Conservation (phyloP, 2,329 filamentous ascomycete species). For the Diaporthe humulicola region DNA sequence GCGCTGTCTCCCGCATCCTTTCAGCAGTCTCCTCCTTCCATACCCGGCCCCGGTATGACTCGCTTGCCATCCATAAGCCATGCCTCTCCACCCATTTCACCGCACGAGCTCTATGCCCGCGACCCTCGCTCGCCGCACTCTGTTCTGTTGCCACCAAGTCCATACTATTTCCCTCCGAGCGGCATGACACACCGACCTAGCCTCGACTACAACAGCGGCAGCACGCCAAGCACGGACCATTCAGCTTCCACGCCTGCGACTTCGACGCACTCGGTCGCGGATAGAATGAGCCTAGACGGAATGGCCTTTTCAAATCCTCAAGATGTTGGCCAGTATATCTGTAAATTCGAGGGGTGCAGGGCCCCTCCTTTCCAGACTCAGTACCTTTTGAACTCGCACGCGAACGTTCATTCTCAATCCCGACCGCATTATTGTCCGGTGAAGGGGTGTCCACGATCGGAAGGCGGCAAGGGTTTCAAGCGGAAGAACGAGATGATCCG, state of each 20-base stretch:
- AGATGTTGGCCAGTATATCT: slow-evolving; percentile 66
- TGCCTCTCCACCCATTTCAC: slow-evolving; percentile 63
- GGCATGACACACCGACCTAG: slow-evolving; percentile 52
- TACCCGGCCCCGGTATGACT: slow-evolving; percentile 48
- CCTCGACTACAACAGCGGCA: slow-evolving; percentile 59
- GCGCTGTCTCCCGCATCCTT: slow-evolving; percentile 40
- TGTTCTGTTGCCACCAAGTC: slow-evolving; percentile 55
- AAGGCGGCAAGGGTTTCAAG: slow-evolving; percentile 78
- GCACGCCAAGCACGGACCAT: slow-evolving; percentile 59
- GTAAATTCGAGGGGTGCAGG: slow-evolving; percentile 73
- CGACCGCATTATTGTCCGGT: slow-evolving; percentile 77
- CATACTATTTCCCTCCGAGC: slow-evolving; percentile 50
- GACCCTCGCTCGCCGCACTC: slow-evolving; percentile 63
- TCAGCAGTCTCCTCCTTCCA: slow-evolving; percentile 51
- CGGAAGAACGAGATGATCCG: slow-evolving; percentile 81
- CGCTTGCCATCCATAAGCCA: slow-evolving; percentile 52
- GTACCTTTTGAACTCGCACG: slow-evolving; percentile 83
- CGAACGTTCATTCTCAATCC: slow-evolving; percentile 76
- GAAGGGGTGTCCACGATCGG: slow-evolving; percentile 71
- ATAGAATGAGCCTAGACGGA: slow-evolving; percentile 71
- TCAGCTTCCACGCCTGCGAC: slow-evolving; percentile 58
- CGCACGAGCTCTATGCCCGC: slow-evolving; percentile 60
- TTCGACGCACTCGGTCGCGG: slow-evolving; percentile 54
- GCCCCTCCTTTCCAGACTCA: slow-evolving; percentile 83
- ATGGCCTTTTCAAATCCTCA: slow-evolving; percentile 56